phyloP scores from a whole-genome alignment of 345 rosid species.

The Kandelia obovata region DNA sequence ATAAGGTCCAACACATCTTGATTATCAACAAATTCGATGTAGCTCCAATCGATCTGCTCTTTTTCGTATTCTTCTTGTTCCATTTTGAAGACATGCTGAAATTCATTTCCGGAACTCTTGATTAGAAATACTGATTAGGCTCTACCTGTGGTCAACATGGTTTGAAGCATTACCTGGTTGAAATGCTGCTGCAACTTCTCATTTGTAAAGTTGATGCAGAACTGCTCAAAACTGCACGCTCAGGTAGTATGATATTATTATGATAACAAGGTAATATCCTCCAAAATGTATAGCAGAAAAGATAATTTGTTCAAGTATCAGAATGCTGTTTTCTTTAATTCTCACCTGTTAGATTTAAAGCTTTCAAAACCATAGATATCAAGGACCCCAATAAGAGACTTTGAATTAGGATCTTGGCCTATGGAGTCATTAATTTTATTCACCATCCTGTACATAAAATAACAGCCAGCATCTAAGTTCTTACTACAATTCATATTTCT shows the following conservation, averaged over 20 bases:
- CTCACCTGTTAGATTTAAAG: conserved; percentile 80
- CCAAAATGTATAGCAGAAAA: not conserved
- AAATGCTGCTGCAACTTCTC: conserved; percentile 98
- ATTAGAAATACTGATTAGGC: conserved; percentile 8
- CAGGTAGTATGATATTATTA: conserved; percentile 14
- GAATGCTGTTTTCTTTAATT: not conserved
- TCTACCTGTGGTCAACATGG: conserved; percentile 3
- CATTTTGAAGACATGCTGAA: conserved; percentile 98
- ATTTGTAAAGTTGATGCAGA: conserved; percentile 90
- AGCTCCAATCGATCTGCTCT: conserved; percentile 91
- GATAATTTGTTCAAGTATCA: conserved; percentile 1
- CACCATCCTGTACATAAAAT: conserved; percentile 65
- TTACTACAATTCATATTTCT: conserved; percentile 5
- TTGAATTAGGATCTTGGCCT: conserved; percentile 86
- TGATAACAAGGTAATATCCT: not conserved
- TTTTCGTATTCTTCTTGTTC: conserved; percentile 98
- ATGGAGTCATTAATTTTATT: conserved; percentile 76
- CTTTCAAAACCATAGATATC: conserved; percentile 97
- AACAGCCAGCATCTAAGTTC: conserved; percentile 2
- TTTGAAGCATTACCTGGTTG: conserved; percentile 62
- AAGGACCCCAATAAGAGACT: conserved; percentile 81
- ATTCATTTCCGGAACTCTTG: conserved; percentile 18
- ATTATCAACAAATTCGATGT: conserved; percentile 94
- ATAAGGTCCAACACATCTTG: conserved; percentile 95
- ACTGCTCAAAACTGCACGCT: conserved; percentile 81